These are phyloP conservation scores for Chaetomium tenue DNA, from an alignment of 495 filamentous ascomycete genomes.

Conservation along the genomic window DNA sequence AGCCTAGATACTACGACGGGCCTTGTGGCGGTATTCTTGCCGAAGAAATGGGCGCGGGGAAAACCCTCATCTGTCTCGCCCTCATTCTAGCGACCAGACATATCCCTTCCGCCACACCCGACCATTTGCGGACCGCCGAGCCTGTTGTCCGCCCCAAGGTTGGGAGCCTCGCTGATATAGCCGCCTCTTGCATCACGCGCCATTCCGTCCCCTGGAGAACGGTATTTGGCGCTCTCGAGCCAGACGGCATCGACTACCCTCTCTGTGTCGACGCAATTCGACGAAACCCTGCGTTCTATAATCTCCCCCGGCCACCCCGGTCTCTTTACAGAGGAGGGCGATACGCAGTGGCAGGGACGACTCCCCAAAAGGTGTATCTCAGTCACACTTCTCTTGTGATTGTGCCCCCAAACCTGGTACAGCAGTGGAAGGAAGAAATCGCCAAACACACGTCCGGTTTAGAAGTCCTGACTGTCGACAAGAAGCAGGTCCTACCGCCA, in stretches of 20 bases:
- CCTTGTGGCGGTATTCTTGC: constrained; percentile 75
- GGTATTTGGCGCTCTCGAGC: constrained; percentile 45
- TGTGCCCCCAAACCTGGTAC: constrained; percentile 65
- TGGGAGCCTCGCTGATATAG: constrained; percentile 57
- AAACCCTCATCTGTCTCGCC: constrained; percentile 84
- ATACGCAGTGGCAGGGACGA: constrained; percentile 26
- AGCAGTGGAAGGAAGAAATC: constrained; percentile 67
- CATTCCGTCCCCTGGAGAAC: constrained; percentile 67
- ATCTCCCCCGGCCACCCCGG: constrained; percentile 43
- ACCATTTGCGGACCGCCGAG: constrained; percentile 23
- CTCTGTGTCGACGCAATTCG: constrained; percentile 58
- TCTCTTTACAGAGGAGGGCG: constrained; percentile 47
- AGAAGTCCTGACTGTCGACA: constrained; percentile 58
- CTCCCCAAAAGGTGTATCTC: constrained; percentile 56
- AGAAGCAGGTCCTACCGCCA: constrained; percentile 54
- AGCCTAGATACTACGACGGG: constrained; percentile 70
- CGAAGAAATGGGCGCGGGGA: constrained; percentile 71
- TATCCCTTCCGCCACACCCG: constrained; percentile 64
- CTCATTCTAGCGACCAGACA: constrained; percentile 77
- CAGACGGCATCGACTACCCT: constrained; percentile 42
- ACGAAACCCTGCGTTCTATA: constrained; percentile 53
- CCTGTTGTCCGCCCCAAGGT: constrained; percentile 23
- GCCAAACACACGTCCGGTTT: constrained; percentile 67
- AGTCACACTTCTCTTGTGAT: constrained; percentile 69
- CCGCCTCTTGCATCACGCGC: constrained; percentile 63